Base-by-base conservation (phyloP, 805 yeast genomes). In the Monosporozyma siamensis region DNA sequence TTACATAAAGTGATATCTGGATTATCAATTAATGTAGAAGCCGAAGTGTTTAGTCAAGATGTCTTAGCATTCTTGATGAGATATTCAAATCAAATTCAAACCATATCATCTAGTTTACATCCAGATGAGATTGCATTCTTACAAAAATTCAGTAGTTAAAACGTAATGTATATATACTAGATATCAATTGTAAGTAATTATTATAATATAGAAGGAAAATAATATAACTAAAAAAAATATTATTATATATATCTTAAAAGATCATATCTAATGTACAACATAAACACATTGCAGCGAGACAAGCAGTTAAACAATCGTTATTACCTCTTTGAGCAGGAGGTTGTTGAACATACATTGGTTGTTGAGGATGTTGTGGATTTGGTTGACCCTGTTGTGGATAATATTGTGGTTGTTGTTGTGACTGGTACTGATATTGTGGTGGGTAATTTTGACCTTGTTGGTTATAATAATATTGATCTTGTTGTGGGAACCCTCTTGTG, bases 201-300 rank as follows among this genome's bases (percentile, higher is more conserved):
- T n/a, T n/a, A n/a, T n/a, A n/a, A n/a, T 22, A 38, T 18, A 25
- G 23, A 25, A 4, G 4, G 14, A 38, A 26, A 26, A 10, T 6
- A 38, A 14, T 18, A 34, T 8, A 15, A 6, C 4, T 20, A 21
- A 22, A 21, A 18, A 4, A 29, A 38, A n/a, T n/a, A 38, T 4
- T 4, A 10, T 23, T 6, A 23, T 23, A 27, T 9, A 38, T 20
- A 38, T 25, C 9, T 55, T 60, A 74, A 48, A 74, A 70, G 14
- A 75, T 41, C 43, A 75, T 69, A 51, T 74, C 78, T 45, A 75
- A 50, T 21, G 79, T 70, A 55, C 76, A 74, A 54, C 80, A 75
- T 45, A 74, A 48, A 69, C 80, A 75, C 56, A 74, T 43, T 20
- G 74, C 77, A 18, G 74, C 78, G 36, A 75, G 54, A 63, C 79